Conservation (phyloP, 2,329 filamentous ascomycete genomes). For the Aschersonia sp. region DNA sequence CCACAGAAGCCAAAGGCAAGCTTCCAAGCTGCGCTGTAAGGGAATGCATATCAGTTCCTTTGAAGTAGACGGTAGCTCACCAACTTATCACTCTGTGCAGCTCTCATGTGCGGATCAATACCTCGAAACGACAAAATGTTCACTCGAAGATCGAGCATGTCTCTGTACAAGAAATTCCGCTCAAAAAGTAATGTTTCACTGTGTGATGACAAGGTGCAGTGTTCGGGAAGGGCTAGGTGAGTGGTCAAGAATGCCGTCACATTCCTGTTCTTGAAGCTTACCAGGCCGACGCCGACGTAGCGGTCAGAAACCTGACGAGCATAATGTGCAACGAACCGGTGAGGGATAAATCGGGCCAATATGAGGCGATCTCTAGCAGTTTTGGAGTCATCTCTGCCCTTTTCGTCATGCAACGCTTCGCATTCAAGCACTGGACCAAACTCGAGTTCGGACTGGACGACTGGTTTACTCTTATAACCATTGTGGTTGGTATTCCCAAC, state of each 20-base stretch:
- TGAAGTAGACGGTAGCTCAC: neutral
- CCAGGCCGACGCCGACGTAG: slow-evolving; percentile 4
- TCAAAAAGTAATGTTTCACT: neutral
- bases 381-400: slow-evolving; percentile 20
- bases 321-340: slow-evolving; percentile 8
- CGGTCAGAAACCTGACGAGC: slow-evolving; percentile 11
- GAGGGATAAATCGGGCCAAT: slow-evolving; percentile 16
- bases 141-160: neutral
- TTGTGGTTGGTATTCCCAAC: slow-evolving; percentile 14
- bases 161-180: neutral
- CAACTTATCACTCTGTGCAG: neutral
- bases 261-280: neutral
- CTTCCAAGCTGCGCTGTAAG: neutral
- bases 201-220: neutral
- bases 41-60: neutral
- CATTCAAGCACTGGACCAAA: slow-evolving; percentile 17
- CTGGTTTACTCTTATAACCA: slow-evolving; percentile 16
- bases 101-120: neutral
- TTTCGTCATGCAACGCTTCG: slow-evolving; percentile 27
- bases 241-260: neutral
- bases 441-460: slow-evolving; percentile 23
- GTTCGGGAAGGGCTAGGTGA: neutral
- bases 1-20: neutral
- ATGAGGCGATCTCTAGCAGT: slow-evolving; percentile 17
- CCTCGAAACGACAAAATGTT: neutral